Percentiles rank a stretch among this genome's conserved stretches.
Evolutionary conservation across 169 alveolate genomes (phyloP).

Genomic region (Babesia bigemina): DNA sequence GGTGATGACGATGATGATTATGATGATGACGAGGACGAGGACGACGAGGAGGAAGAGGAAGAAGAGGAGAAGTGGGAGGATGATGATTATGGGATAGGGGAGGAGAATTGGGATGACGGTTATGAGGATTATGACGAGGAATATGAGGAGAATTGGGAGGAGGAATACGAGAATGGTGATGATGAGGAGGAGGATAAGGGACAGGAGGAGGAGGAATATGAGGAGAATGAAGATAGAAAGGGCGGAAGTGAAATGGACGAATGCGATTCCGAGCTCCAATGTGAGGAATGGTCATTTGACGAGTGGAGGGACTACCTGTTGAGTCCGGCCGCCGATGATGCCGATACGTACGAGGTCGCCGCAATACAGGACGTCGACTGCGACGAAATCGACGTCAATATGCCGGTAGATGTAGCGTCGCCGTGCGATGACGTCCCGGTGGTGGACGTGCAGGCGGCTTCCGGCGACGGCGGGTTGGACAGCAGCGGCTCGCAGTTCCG

Average conservation of each 20-base stretch:
- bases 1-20: background rate
- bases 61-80: no score
- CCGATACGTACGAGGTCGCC: background rate
- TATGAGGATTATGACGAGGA: no score
- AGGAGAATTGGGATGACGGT: no score
- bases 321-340: background rate
- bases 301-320: constrained; percentile 4
- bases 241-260: no score
- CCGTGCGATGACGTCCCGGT: constrained; percentile 9
- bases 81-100: no score
- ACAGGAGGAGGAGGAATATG: no score
- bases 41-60: background rate
- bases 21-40: background rate
- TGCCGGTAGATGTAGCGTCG: background rate
- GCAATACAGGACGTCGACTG: background rate
- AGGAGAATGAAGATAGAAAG: no score
- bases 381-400: constrained; percentile 8
- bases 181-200: no score
- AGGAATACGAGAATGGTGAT: no score
- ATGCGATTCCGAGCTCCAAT: background rate
- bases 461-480: constrained; percentile 5
- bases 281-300: background rate
- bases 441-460: constrained; percentile 18
- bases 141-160: no score
- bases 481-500: constrained; percentile 30